A percentile compares a stretch with the other conserved stretches of the same genome.
phyloP scores from a whole-genome alignment of 306 rosid genomes.

The Rubus parviflorus region DNA sequence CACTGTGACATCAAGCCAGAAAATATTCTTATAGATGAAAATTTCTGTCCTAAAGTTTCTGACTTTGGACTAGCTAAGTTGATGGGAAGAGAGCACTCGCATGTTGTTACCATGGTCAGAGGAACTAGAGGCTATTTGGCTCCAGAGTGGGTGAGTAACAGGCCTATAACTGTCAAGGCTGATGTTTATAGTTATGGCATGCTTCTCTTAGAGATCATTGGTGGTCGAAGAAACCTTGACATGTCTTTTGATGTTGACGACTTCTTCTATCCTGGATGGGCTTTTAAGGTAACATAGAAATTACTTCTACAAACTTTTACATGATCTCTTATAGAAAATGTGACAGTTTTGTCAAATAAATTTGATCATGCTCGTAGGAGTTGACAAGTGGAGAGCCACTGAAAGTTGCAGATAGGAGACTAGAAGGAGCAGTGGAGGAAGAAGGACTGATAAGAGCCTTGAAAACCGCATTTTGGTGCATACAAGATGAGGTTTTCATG shows the following conservation, averaged over 20 bases:
- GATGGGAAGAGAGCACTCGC: conserved; percentile 95
- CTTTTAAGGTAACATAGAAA: conserved; percentile 61
- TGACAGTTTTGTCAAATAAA: neutral
- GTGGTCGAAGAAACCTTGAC: conserved; percentile 96
- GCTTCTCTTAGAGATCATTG: conserved; percentile 90
- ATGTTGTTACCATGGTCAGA: conserved; percentile 91
- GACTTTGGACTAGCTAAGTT: conserved; percentile 93
- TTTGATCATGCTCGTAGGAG: conserved; percentile 45
- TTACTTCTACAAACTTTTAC: neutral
- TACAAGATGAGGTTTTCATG: conserved; percentile 77
- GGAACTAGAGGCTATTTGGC: conserved; percentile 98
- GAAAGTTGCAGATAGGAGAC: conserved; percentile 74
- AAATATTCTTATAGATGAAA: conserved; percentile 79
- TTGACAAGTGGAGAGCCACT: conserved; percentile 53
- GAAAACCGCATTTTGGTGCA: conserved; percentile 92
- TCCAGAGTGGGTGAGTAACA: conserved; percentile 95
- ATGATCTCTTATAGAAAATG: neutral
- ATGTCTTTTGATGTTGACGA: conserved; percentile 78
- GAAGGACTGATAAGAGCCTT: conserved; percentile 66
- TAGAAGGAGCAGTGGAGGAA: conserved; percentile 76
- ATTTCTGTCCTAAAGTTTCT: conserved; percentile 86
- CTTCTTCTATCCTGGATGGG: conserved; percentile 96
- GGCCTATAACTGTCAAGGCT: conserved; percentile 93
- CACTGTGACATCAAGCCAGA: conserved; percentile 96
- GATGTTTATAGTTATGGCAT: conserved; percentile 94